Evolutionary conservation across 495 filamentous ascomycete genomes (phyloP).

Genomic region (Aspergillus diversus): DNA sequence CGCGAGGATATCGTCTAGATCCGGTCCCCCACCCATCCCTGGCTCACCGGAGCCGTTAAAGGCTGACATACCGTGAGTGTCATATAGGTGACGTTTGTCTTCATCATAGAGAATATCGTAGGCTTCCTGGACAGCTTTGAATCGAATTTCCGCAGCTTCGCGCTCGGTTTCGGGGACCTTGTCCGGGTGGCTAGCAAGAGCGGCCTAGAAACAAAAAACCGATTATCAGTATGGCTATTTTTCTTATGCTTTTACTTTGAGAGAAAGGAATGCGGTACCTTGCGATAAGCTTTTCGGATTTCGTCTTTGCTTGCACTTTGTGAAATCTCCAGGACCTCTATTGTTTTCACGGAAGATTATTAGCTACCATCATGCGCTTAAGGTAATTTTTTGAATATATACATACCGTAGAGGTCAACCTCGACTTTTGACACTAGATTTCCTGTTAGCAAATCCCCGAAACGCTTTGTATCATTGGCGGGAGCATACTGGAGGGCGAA

Average conservation of each 20-base stretch:
- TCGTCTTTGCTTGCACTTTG: conserved; percentile 74
- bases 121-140: conserved; percentile 89
- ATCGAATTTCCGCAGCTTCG: conserved; percentile 80
- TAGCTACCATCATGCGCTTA: conserved; percentile 6
- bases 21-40: conserved; percentile 69
- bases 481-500: conserved; percentile 3
- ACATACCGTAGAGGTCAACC: conserved; percentile 53
- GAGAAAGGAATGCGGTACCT: conserved; percentile 54
- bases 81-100: conserved; percentile 87
- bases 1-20: conserved; percentile 86
- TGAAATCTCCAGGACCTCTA: conserved; percentile 77
- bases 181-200: conserved; percentile 87
- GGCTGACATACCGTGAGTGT: conserved; percentile 93
- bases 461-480: background rate
- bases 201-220: conserved; percentile 60
- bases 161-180: conserved; percentile 91
- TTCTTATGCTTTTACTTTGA: background rate
- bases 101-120: conserved; percentile 98
- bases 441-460: conserved; percentile 27
- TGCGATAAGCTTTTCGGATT: conserved; percentile 97
- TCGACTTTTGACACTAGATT: conserved; percentile 41
- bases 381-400: background rate
- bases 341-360: conserved; percentile 19
- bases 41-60: conserved; percentile 74
- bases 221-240: conserved; percentile 19